These are phyloP conservation scores for Sporothrix curviconia DNA, from an alignment of 2,329 filamentous ascomycete species.

Conservation along the genomic window DNA sequence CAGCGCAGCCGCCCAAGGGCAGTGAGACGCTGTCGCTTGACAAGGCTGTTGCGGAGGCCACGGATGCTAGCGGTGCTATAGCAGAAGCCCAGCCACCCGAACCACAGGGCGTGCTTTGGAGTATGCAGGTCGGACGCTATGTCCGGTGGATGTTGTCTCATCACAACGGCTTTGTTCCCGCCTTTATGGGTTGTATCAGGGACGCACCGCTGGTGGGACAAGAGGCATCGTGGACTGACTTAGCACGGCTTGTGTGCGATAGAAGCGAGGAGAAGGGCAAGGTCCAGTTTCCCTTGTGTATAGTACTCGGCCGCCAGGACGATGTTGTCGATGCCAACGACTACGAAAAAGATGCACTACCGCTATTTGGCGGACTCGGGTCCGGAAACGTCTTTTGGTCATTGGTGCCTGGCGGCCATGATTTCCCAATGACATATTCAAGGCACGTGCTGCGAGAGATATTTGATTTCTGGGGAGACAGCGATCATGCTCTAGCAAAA, in stretches of 20 bases:
- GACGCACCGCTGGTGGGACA: constrained; percentile 48
- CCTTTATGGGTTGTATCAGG: constrained; percentile 53
- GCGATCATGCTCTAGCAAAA: background rate
- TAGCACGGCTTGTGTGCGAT: constrained; percentile 31
- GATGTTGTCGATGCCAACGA: constrained; percentile 46
- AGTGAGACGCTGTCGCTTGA: constrained; percentile 24
- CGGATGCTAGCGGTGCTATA: constrained; percentile 25
- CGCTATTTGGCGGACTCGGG: constrained; percentile 41
- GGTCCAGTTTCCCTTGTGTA: constrained; percentile 36
- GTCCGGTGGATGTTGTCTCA: constrained; percentile 53
- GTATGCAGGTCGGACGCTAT: constrained; percentile 42
- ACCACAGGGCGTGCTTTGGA: constrained; percentile 28
- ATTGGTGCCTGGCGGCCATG: constrained; percentile 49
- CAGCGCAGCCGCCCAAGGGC: constrained; percentile 2
- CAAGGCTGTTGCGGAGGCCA: constrained; percentile 37
- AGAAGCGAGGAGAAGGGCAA: background rate
- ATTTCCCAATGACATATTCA: constrained; percentile 55
- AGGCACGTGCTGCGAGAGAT: constrained; percentile 39
- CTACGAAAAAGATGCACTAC: constrained; percentile 44
- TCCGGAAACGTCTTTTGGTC: constrained; percentile 42
- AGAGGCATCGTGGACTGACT: constrained; percentile 42
- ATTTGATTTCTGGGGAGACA: constrained; percentile 40
- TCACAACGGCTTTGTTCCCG: constrained; percentile 52
- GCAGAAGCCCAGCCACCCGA: constrained; percentile 18
- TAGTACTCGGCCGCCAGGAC: constrained; percentile 46